Conservation (phyloP, 345 rosid species). For the Ceriops zippeliana region DNA sequence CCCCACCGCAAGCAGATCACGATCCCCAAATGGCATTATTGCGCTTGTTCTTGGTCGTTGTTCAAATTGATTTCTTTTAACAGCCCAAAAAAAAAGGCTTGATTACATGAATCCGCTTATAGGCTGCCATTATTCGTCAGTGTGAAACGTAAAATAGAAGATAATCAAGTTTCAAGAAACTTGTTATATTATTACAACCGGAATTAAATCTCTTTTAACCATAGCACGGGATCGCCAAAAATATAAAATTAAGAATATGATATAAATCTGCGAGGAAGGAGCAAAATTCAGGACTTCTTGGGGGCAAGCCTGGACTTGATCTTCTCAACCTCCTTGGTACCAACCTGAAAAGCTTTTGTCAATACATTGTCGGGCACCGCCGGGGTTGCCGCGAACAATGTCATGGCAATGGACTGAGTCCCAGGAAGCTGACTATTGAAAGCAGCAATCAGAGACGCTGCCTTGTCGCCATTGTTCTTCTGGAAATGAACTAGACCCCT, state of each 20-base stretch:
- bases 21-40: too few relatives aligned
- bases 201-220: too few relatives aligned
- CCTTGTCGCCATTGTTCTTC: slow-evolving; percentile 20
- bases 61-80: too few relatives aligned
- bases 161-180: too few relatives aligned
- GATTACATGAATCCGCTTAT: too few relatives aligned
- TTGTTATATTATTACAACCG: too few relatives aligned
- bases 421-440: slow-evolving; percentile 32
- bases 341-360: slow-evolving; percentile 27
- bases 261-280: too few relatives aligned
- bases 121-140: too few relatives aligned
- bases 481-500: slow-evolving; percentile 29
- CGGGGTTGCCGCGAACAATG: slow-evolving; percentile 21
- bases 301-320: slow-evolving; percentile 31
- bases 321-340: slow-evolving; percentile 28
- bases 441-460: slow-evolving; percentile 25
- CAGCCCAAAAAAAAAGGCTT: too few relatives aligned
- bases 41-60: too few relatives aligned
- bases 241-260: neutral
- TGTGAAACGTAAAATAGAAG: too few relatives aligned
- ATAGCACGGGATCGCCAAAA: neutral
- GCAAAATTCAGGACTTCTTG: slow-evolving; percentile 21
- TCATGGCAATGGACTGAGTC: slow-evolving; percentile 23
- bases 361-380: slow-evolving; percentile 22
- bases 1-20: too few relatives aligned